phyloP scores from a whole-genome alignment of 495 filamentous ascomycete species.

The Amniculicola lignicola region DNA sequence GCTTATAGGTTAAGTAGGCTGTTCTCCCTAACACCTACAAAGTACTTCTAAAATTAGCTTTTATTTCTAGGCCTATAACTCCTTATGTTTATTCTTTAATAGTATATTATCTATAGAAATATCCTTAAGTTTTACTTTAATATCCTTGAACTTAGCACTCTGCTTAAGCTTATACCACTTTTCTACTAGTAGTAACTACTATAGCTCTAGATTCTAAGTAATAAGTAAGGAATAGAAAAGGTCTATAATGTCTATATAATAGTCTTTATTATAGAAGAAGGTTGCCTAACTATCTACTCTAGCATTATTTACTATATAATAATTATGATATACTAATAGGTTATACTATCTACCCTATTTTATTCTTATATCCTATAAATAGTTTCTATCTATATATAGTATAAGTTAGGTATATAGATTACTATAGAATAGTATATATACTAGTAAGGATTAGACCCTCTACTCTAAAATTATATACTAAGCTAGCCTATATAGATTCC shows the following conservation, averaged over 20 bases:
- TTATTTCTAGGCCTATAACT: conserved; percentile 28
- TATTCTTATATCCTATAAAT: conserved; percentile 32
- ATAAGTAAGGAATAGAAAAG: conserved; percentile 30
- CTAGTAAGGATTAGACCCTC: too few relatives aligned
- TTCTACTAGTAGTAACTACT: conserved; percentile 30
- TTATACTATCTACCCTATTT: conserved; percentile 29
- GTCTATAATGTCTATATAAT: conserved; percentile 26
- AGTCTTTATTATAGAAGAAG: conserved; percentile 26
- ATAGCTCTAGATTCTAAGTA: conserved; percentile 32
- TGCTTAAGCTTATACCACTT: too few relatives aligned
- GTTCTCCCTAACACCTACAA: conserved; percentile 19
- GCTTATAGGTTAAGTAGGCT: conserved; percentile 7
- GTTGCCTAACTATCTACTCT: conserved; percentile 30
- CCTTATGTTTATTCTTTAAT: too few relatives aligned
- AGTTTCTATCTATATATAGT: conserved; percentile 31
- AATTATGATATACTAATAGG: conserved; percentile 20
- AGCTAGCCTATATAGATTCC: too few relatives aligned
- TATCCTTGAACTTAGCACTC: too few relatives aligned
- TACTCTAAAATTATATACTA: conserved; percentile 33
- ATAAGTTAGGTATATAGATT: conserved; percentile 18
- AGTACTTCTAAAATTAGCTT: conserved; percentile 29
- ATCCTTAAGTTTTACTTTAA: conserved; percentile 28
- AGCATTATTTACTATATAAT: conserved; percentile 31
- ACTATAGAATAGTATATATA: conserved; percentile 24
- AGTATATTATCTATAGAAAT: conserved; percentile 23